Conservation (phyloP, 805 yeast genomes). For the Jamesozyma rosinii region DNA sequence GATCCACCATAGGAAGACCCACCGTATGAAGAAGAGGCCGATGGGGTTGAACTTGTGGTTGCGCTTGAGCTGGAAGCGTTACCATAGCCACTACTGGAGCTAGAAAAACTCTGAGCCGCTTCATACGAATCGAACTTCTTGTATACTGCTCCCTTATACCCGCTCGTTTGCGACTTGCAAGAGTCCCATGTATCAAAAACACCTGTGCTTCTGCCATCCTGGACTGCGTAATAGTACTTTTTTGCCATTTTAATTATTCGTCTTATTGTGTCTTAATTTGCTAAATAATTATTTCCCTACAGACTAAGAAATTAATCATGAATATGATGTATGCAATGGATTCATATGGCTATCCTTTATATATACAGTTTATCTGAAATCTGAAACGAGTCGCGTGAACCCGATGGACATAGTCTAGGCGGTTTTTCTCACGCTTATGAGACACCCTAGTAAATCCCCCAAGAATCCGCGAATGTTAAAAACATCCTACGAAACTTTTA, state of each 20-base stretch:
- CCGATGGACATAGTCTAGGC: no score
- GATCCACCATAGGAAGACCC: neutral
- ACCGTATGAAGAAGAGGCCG: neutral
- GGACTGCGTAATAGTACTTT: constrained; percentile 43
- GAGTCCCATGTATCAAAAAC: constrained; percentile 53
- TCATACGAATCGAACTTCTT: constrained; percentile 42
- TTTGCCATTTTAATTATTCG: constrained; percentile 12
- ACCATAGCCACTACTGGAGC: neutral
- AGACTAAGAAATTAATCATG: no score
- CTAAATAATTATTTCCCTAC: no score
- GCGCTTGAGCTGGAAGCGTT: neutral
- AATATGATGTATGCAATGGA: no score
- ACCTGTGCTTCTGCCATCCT: constrained; percentile 46
- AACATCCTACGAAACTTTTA: no score
- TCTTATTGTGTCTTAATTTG: no score
- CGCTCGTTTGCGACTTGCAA: constrained; percentile 43
- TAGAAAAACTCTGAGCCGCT: constrained; percentile 42
- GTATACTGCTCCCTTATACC: constrained; percentile 47
- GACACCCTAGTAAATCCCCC: no score
- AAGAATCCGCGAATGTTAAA: no score
- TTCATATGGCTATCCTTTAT: no score
- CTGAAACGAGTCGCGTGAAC: no score
- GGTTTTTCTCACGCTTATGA: no score
- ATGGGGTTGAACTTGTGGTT: neutral
- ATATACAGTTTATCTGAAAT: no score